Percentiles rank a stretch among this genome's conserved stretches.
phyloP scores from a whole-genome alignment of 495 filamentous ascomycete genomes.

The Platismatia glauca region DNA sequence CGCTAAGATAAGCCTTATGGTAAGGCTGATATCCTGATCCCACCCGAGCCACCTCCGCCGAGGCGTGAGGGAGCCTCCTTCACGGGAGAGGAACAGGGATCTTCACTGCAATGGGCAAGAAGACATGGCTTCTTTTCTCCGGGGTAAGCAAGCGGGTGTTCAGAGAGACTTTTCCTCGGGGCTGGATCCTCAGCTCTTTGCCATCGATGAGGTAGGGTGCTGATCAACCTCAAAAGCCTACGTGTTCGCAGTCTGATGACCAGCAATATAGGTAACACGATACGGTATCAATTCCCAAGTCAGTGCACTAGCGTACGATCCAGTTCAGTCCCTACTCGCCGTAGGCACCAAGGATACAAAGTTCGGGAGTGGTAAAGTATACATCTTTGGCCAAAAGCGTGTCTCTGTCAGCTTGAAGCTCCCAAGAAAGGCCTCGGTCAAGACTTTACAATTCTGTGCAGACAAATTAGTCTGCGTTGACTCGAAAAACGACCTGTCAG shows the following conservation, averaged over 20 bases:
- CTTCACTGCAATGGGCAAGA: slow-evolving; percentile 1
- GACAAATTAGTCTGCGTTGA: slow-evolving; percentile 78
- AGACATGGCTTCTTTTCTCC: slow-evolving; percentile 72
- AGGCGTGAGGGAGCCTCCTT: background rate
- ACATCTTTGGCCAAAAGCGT: slow-evolving; percentile 79
- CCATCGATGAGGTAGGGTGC: slow-evolving; percentile 61
- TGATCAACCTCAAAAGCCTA: slow-evolving; percentile 17
- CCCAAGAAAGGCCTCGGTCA: slow-evolving; percentile 58
- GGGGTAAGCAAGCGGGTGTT: slow-evolving; percentile 87
- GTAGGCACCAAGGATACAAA: slow-evolving; percentile 78
- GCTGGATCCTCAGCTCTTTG: slow-evolving; percentile 63
- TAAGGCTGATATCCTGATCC: slow-evolving; percentile 4
- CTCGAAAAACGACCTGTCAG: slow-evolving; percentile 66
- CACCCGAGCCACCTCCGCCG: no score
- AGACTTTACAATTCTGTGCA: slow-evolving; percentile 62
- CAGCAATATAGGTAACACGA: slow-evolving; percentile 50
- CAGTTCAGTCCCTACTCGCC: slow-evolving; percentile 87
- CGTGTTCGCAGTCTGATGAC: slow-evolving; percentile 19
- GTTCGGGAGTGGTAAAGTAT: slow-evolving; percentile 72
- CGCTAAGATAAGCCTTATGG: slow-evolving; percentile 16
- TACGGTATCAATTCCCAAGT: slow-evolving; percentile 87
- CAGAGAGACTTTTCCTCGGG: slow-evolving; percentile 81
- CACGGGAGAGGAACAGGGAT: background rate
- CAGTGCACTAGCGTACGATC: slow-evolving; percentile 77
- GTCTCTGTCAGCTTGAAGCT: slow-evolving; percentile 60